A percentile compares a stretch with the other conserved stretches of the same genome.
Conservation (phyloP, 2,329 filamentous ascomycete genomes). For the Aureobasidium sp. region DNA sequence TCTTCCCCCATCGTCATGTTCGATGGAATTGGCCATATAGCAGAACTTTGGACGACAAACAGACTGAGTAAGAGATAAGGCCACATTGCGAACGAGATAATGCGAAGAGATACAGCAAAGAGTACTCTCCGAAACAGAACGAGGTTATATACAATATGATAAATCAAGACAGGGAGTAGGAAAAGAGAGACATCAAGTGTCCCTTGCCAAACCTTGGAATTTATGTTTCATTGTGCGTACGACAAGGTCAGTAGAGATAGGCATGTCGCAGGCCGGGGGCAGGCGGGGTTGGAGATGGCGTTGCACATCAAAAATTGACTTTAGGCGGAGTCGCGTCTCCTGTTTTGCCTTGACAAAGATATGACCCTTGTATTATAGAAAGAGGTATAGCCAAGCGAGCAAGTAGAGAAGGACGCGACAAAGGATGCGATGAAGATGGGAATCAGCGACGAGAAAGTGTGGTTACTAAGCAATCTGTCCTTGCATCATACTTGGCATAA, state of each 20-base stretch:
- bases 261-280: neutral
- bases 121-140: neutral
- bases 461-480: neutral
- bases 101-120: neutral
- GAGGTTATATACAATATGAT: neutral
- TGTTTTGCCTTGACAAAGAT: neutral
- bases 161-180: neutral
- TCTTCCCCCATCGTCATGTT: constrained; percentile 30
- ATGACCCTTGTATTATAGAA: neutral
- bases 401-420: neutral
- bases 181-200: neutral
- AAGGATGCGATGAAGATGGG: neutral
- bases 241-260: neutral
- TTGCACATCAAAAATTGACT: constrained; percentile 4
- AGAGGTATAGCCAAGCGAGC: neutral
- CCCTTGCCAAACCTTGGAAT: constrained; percentile 8
- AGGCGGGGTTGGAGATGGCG: constrained; percentile 5
- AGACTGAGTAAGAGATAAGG: neutral
- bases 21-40: constrained; percentile 36
- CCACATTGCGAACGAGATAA: neutral
- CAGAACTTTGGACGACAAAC: constrained; percentile 21
- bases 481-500: neutral
- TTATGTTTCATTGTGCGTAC: constrained; percentile 7
- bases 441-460: neutral
- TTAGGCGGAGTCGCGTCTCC: neutral